A percentile compares a stretch with the other conserved stretches of the same genome.
Conservation (phyloP, 169 alveolate genomes). For the Eimeria maxima region DNA sequence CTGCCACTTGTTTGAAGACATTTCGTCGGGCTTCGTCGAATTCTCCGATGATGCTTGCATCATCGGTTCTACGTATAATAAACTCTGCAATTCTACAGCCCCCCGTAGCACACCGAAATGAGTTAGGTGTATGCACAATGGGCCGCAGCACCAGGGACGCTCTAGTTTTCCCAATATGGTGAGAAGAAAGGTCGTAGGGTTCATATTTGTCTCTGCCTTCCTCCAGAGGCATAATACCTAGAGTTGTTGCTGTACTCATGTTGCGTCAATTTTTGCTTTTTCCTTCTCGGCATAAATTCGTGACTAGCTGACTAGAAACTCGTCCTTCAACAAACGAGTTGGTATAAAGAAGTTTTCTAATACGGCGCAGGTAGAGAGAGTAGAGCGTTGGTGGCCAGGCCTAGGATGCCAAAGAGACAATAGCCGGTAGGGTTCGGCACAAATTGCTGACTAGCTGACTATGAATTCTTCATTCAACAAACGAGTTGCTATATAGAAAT, state of each 20-base stretch:
- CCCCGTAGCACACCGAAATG: not conserved
- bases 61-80: not conserved
- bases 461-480: not conserved
- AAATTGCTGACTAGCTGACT: not conserved
- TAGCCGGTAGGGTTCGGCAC: not conserved
- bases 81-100: not conserved
- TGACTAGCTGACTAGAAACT: not conserved
- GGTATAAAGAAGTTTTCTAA: not conserved
- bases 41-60: not conserved
- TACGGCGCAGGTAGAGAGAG: not conserved
- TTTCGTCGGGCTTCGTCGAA: not conserved
- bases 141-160: slow-evolving; percentile 14
- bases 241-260: not conserved
- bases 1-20: slow-evolving; percentile 6
- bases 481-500: not conserved
- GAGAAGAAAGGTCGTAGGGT: not conserved
- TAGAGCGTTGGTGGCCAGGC: not conserved
- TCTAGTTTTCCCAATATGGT: slow-evolving; percentile 22
- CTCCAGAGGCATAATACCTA: not conserved
- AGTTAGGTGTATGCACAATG: not conserved
- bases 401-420: not conserved
- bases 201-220: not conserved
- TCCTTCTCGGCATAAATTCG: not conserved
- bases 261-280: not conserved
- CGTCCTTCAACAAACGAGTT: not conserved